Conservation (phyloP, 345 rosid genomes). For the Anacardium occidentale region DNA sequence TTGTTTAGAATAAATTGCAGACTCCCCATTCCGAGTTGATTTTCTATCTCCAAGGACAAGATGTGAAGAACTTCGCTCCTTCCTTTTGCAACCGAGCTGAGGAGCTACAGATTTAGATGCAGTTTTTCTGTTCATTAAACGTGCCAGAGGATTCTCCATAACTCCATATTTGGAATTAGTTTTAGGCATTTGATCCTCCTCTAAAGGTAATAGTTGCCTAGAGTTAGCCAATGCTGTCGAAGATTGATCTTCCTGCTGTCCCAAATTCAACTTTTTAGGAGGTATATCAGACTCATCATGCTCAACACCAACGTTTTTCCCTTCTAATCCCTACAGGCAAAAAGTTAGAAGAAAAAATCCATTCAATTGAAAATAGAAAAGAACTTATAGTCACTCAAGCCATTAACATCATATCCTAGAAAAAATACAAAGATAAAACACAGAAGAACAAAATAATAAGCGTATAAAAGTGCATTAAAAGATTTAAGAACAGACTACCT, state of each 20-base stretch:
- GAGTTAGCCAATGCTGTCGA: slow-evolving; percentile 23
- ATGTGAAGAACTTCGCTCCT: slow-evolving; percentile 9
- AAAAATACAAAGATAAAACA: neutral
- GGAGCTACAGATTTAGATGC: slow-evolving; percentile 6
- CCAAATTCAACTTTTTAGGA: slow-evolving; percentile 25
- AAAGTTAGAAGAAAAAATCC: slow-evolving; percentile 8
- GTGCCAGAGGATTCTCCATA: slow-evolving; percentile 12
- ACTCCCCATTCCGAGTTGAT: slow-evolving; percentile 13
- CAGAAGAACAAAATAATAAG: neutral
- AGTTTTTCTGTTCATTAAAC: neutral
- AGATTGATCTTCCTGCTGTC: slow-evolving; percentile 24
- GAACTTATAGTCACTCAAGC: neutral
- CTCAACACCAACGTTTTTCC: neutral
- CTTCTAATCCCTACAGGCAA: slow-evolving; percentile 20
- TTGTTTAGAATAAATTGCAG: slow-evolving; percentile 1
- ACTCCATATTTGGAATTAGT: neutral
- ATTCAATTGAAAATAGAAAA: neutral
- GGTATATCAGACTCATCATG: slow-evolving; percentile 25
- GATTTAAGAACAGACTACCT: slow-evolving; percentile 23
- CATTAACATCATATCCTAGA: neutral
- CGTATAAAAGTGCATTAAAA: neutral
- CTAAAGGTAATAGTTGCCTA: slow-evolving; percentile 6
- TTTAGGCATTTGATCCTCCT: slow-evolving; percentile 4
- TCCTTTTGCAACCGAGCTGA: slow-evolving; percentile 5
- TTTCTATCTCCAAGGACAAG: neutral